Base-by-base conservation (phyloP, 1,284 basidiomycete species). In the Sporisorium exsertum region DNA sequence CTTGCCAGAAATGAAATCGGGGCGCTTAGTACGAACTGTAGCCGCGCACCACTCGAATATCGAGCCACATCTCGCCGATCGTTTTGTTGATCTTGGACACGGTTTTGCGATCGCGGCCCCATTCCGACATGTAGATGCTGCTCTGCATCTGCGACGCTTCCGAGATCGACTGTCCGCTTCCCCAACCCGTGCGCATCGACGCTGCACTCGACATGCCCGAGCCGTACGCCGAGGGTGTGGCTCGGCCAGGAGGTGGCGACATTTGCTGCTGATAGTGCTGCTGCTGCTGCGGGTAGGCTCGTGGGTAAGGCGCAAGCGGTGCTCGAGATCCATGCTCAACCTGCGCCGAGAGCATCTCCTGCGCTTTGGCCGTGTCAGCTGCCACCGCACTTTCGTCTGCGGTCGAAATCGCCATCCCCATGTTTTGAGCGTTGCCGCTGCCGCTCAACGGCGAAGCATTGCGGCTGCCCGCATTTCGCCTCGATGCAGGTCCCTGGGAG, bases 21-120 rank as follows among this genome's bases (percentile, higher is more conserved):
- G 35, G 5, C 9, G 13, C 35, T 56, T 42, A 65, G 24, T 62
- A 74, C 40, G 63, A 58, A 40, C 50, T 53, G 22, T 60, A 56
- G 1, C 59, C 73, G 18, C 77, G 56, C 13, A 79, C 77, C 7
- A 79, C 46, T 4, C 77, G 57, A 9, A 79, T 63, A n/a, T 77
- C 74, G 40, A 77, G 37, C 73, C 73, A 79, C 71, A 79, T 68
- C 53, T 67, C 69, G 18, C 80, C 80, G 33, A 78, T 72, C 15
- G 72, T 80, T 76, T 81, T 81, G 63, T 76, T 70, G 55, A 81
- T 66, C 70, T 78, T 80, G 51, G 72, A 62, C 15, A 79, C 68
- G 9, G 70, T 73, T 57, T 77, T 77, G 22, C 74, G 45, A 43
- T 77, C 74, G 16, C 66, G 45, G 18, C 69, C 77, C 72, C 72